Evolutionary conservation across 345 rosid species (phyloP), one percentile per base, ranked within the genome.

Genomic region (Cardiospermum halicacabum): DNA sequence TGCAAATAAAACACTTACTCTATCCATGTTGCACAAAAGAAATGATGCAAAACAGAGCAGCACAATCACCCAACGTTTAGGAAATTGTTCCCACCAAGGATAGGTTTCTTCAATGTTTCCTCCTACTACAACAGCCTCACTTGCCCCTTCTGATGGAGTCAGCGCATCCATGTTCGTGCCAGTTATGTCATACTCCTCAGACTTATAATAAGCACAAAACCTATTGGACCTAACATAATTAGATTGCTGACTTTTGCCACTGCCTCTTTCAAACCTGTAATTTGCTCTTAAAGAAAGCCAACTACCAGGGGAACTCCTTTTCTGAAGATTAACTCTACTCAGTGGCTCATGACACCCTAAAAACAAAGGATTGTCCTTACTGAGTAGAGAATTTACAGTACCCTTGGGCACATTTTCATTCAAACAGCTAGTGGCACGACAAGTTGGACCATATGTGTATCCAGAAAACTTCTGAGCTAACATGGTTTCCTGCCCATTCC

Each of bases 11-110:
- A 25, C 16, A 70, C 96, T 78, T 72, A 93, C 98, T 55, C 98
- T 91, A 79, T 93, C 98, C 98, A 93, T 93, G 74, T 93, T 93
- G 89, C 97, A 93, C 1, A 93, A 74, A 7, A 93, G 84, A 77
- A 90, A 93, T 25, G 97, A 82, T 0, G 79, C 40, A 69, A 93
- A 93, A 78, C 97, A 93, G 68, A 93, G 85, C 39, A 93, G 74
- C 22, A 93, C 98, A 28, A 93, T 80, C 72, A 82, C 82, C 94
- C 92, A 93, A 25, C 98, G 86, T 74, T 85, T 87, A 7, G 96
- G 97, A 67, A 90, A 85, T 74, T 79, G 78, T 58, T 81, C 77
- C 95, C 89, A 83, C 99, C 96, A 94, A 12, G 91, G 78, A 51
- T 80, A 65, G 15, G 82, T 59, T 72, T 74, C 82, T 62, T 78